Evolutionary conservation across 176 grass and related monocot species (phyloP).

Genomic region (Themeda triandra): DNA sequence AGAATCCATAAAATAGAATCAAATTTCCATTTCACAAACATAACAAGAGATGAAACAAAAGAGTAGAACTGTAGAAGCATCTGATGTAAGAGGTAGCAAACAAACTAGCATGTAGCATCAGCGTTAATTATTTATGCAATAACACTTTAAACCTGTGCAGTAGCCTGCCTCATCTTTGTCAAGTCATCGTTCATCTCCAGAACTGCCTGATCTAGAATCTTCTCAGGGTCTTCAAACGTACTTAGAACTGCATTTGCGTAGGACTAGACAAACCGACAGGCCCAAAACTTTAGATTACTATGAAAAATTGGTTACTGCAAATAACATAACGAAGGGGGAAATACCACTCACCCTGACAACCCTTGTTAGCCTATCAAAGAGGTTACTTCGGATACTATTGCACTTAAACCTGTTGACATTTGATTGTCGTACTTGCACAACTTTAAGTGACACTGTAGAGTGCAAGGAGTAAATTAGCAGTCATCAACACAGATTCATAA

Average conservation of each 20-base stretch:
- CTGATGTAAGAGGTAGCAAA: not conserved
- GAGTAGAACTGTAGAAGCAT: not conserved
- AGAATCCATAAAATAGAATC: not conserved
- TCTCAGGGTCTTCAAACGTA: constrained; percentile 96
- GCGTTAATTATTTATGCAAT: not conserved
- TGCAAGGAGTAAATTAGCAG: constrained; percentile 7
- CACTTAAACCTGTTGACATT: constrained; percentile 67
- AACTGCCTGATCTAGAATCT: constrained; percentile 97
- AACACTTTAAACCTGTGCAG: constrained; percentile 66
- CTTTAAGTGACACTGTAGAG: constrained; percentile 50
- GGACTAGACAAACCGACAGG: constrained; percentile 54
- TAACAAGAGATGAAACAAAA: not conserved
- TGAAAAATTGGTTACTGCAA: not conserved
- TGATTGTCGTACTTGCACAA: constrained; percentile 38
- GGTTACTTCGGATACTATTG: constrained; percentile 72
- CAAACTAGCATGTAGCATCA: not conserved
- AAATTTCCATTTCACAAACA: not conserved
- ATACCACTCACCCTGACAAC: constrained; percentile 67
- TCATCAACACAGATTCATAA: not conserved
- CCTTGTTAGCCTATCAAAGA: constrained; percentile 87
- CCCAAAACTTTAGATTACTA: not conserved
- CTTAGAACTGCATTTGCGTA: constrained; percentile 89
- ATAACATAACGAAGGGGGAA: not conserved
- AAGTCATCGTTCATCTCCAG: constrained; percentile 99
- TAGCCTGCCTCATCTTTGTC: constrained; percentile 97